Conservation (phyloP, 2,329 filamentous ascomycete species). For the Epichloe bromicola region DNA sequence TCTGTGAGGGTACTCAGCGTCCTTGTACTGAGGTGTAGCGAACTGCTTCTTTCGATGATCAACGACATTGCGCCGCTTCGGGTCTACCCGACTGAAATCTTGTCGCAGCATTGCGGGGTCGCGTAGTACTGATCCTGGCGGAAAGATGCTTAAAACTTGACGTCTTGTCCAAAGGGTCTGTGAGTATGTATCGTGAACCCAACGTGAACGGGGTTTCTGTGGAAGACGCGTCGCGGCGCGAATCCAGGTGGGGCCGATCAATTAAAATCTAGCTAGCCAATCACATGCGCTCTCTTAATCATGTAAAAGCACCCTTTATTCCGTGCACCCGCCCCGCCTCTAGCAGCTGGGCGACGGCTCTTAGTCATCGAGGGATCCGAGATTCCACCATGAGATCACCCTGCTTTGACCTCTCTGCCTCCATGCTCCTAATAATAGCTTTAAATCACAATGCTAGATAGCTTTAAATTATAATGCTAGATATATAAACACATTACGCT, state of each 20-base stretch:
- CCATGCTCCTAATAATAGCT: too few relatives aligned
- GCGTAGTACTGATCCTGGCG: neutral
- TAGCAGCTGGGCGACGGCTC: too few relatives aligned
- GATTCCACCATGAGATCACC: too few relatives aligned
- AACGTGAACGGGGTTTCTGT: conserved; percentile 4
- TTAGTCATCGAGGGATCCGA: too few relatives aligned
- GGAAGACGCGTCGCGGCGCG: conserved; percentile 23
- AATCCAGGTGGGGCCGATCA: conserved; percentile 11
- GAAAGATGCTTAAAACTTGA: neutral
- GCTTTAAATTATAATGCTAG: too few relatives aligned
- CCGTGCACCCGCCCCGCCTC: too few relatives aligned
- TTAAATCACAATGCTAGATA: too few relatives aligned
- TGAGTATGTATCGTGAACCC: neutral
- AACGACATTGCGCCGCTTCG: conserved; percentile 65
- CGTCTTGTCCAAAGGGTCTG: neutral
- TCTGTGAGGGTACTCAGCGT: conserved; percentile 68
- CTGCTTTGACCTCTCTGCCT: too few relatives aligned
- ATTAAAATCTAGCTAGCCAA: conserved; percentile 10
- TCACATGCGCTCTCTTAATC: neutral
- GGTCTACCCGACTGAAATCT: conserved; percentile 39
- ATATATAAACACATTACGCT: too few relatives aligned
- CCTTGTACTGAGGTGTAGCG: conserved; percentile 60
- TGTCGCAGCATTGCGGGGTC: conserved; percentile 33
- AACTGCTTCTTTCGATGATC: conserved; percentile 84
- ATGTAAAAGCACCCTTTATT: too few relatives aligned